A percentile compares a stretch with the other conserved stretches of the same genome.
Conservation (phyloP, 2,329 filamentous ascomycete species). For the Pestalotiopsis sp. region DNA sequence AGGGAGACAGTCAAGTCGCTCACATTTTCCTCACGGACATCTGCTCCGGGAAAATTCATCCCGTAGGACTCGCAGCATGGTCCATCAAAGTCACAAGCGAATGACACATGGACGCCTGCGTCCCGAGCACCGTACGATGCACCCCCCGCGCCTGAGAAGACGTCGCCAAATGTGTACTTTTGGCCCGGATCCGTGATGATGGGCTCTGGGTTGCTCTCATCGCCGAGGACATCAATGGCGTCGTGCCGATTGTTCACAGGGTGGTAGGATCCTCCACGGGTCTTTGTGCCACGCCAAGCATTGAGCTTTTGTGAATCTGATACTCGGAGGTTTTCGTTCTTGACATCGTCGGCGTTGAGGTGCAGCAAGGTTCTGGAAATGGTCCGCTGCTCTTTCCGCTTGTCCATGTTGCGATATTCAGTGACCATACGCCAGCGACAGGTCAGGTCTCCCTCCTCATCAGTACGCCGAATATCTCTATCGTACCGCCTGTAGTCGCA, state of each 20-base stretch:
- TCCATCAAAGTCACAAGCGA: slow-evolving; percentile 65
- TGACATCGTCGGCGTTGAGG: background rate
- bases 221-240: slow-evolving; percentile 28
- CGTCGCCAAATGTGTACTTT: slow-evolving; percentile 70
- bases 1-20: slow-evolving; percentile 46
- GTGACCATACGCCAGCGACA: slow-evolving; percentile 54
- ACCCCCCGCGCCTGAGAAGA: slow-evolving; percentile 75
- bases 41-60: slow-evolving; percentile 56
- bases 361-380: background rate
- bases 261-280: slow-evolving; percentile 41
- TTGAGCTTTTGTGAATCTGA: slow-evolving; percentile 33
- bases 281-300: slow-evolving; percentile 42
- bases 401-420: slow-evolving; percentile 28
- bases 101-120: slow-evolving; percentile 58
- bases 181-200: slow-evolving; percentile 32
- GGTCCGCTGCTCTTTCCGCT: background rate
- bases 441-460: slow-evolving; percentile 43
- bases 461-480: slow-evolving; percentile 21
- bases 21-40: slow-evolving; percentile 49
- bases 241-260: slow-evolving; percentile 23
- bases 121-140: slow-evolving; percentile 64
- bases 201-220: too few relatives aligned
- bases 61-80: slow-evolving; percentile 59
- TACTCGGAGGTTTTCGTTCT: slow-evolving; percentile 30
- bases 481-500: slow-evolving; percentile 25